These are phyloP conservation scores for Zygotorulaspora mrakii DNA, from an alignment of 1,139 yeast genomes.

Conservation along the genomic window DNA sequence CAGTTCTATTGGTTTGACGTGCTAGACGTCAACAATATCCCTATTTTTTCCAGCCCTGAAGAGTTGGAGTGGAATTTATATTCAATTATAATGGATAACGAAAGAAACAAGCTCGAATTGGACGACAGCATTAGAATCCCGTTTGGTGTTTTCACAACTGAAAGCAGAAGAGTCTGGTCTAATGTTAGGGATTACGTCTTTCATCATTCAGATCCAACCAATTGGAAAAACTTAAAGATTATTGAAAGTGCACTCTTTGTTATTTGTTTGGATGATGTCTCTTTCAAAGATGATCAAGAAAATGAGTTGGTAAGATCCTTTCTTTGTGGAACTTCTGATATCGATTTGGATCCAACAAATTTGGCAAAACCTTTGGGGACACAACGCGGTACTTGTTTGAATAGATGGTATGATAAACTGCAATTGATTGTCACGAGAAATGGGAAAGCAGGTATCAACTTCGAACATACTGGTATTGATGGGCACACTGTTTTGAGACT, in stretches of 20 bases:
- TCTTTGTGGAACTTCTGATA: slow-evolving; percentile 78
- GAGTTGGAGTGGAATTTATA: slow-evolving; percentile 73
- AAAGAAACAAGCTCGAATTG: slow-evolving; percentile 46
- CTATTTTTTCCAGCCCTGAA: slow-evolving; percentile 61
- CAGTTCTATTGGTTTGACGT: slow-evolving; percentile 95
- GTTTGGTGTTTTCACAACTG: slow-evolving; percentile 86
- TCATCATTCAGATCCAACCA: slow-evolving; percentile 43
- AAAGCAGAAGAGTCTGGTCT: slow-evolving; percentile 84
- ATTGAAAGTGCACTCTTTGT: slow-evolving; percentile 79
- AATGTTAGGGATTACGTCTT: slow-evolving; percentile 54
- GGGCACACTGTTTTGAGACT: slow-evolving; percentile 89
- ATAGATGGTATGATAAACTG: slow-evolving; percentile 91
- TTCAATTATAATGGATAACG: slow-evolving; percentile 62
- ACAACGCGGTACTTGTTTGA: slow-evolving; percentile 90
- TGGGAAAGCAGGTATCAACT: slow-evolving; percentile 90
- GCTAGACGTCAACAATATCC: slow-evolving; percentile 63
- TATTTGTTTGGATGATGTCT: slow-evolving; percentile 75
- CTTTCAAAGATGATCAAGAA: slow-evolving; percentile 50
- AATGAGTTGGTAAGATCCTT: slow-evolving; percentile 73
- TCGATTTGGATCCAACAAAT: slow-evolving; percentile 20
- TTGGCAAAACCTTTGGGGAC: slow-evolving; percentile 53
- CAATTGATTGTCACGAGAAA: slow-evolving; percentile 87
- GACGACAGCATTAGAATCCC: slow-evolving; percentile 63
- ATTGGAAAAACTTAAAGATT: slow-evolving; percentile 66
- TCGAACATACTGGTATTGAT: slow-evolving; percentile 94